A percentile compares a stretch with the other conserved stretches of the same genome.
phyloP scores from a whole-genome alignment of 805 yeast species.

The Blastobotrys mokoenaii region DNA sequence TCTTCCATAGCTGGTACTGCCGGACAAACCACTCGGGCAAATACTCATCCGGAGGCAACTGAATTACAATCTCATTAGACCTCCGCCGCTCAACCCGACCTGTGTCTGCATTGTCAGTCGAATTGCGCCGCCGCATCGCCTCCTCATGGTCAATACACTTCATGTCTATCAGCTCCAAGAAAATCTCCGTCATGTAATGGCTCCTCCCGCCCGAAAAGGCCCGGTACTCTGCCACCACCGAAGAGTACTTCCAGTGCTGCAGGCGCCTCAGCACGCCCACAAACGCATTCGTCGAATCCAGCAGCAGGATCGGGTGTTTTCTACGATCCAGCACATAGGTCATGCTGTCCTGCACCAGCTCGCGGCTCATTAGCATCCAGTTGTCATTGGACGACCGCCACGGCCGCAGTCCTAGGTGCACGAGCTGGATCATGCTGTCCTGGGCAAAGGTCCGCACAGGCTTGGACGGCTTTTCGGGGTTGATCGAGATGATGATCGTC shows the following conservation, averaged over 20 bases:
- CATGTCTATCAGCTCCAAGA: conserved; percentile 62
- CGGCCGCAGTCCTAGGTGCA: conserved; percentile 30
- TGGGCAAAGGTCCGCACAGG: conserved; percentile 56
- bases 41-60: conserved; percentile 51
- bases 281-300: conserved; percentile 73
- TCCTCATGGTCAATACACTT: conserved; percentile 50
- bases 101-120: not conserved
- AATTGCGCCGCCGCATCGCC: conserved; percentile 20
- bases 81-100: conserved; percentile 15
- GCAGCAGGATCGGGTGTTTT: conserved; percentile 59
- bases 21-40: conserved; percentile 71
- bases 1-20: conserved; percentile 59
- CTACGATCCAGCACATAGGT: conserved; percentile 52
- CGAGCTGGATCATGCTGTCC: conserved; percentile 30
- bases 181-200: conserved; percentile 74
- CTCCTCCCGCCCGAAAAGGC: conserved; percentile 63
- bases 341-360: conserved; percentile 56
- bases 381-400: conserved; percentile 37
- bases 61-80: conserved; percentile 29
- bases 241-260: conserved; percentile 83
- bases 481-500: conserved; percentile 61
- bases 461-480: conserved; percentile 79
- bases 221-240: conserved; percentile 78
- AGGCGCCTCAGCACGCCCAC: conserved; percentile 75
- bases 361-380: conserved; percentile 71